Evolutionary conservation across 192 early-diverging fungal genomes (phyloP).

Genomic region (Entomortierella beljakovae): DNA sequence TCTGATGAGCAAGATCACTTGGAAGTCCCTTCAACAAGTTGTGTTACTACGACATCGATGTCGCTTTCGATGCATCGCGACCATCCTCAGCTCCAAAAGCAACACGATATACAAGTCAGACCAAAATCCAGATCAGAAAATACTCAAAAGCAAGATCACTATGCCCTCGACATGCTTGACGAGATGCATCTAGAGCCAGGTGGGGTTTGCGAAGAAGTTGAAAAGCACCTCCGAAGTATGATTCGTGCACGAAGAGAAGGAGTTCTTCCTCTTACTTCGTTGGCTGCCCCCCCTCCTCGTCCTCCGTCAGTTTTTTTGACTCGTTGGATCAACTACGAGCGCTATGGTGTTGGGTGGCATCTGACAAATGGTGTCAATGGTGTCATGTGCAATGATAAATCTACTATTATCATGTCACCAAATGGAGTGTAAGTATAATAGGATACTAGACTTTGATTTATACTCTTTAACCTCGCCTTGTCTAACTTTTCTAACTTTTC

Average conservation of each 20-base stretch:
- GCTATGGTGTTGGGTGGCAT: constrained; percentile 92
- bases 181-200: background rate
- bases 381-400: constrained; percentile 91
- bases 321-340: constrained; percentile 91
- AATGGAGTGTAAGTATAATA: constrained; percentile 61
- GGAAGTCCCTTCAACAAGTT: constrained; percentile 47
- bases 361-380: constrained; percentile 88
- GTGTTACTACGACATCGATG: constrained; percentile 38
- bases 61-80: constrained; percentile 47
- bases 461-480: background rate
- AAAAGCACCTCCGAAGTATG: constrained; percentile 13
- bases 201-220: constrained; percentile 14
- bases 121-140: background rate
- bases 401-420: constrained; percentile 73
- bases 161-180: background rate
- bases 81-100: constrained; percentile 7
- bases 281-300: constrained; percentile 1
- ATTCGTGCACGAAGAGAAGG: constrained; percentile 9
- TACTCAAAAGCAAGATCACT: background rate
- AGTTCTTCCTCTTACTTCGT: background rate
- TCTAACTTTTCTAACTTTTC: constrained; percentile 2
- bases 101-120: constrained; percentile 1
- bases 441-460: background rate
- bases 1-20: constrained; percentile 52
- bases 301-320: constrained; percentile 74